Base-by-base conservation (phyloP, 2,329 filamentous ascomycete species). In the Didymella keratinophila region DNA sequence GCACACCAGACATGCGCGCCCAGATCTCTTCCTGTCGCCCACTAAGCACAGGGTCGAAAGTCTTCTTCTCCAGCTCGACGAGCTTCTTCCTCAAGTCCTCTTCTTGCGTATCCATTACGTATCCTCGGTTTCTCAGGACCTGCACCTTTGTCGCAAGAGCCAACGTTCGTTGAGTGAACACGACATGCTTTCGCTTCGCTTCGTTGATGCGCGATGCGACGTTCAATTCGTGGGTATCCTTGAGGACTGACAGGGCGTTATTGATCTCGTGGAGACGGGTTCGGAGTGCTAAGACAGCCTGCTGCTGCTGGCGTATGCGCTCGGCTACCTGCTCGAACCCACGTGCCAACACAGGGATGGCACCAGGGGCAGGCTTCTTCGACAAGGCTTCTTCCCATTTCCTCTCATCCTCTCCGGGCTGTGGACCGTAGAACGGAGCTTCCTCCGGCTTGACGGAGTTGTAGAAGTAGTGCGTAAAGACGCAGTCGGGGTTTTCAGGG, bases 341-440 rank as follows among this genome's bases (percentile, higher is more conserved):
- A 1, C 86, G 85, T 66, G 87, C 90, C 8, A 93, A 82, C 5
- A 92, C 89, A 4, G 91, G 92, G 70, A 95, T 90, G 71, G 87
- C 92, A 52, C 88, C 88, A 9, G 88, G 84, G 36, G 85, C 89
- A 4, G 92, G 92, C 78, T 93, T 93, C 71, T 90, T 89, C 66
- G 89, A 86, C 27, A 94, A 84, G 0, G 92, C 92, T 68, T 93
- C 90, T 71, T 96, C 92, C 90, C 91, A 96, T 71, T 91, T 90
- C 64, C 86, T 85, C 36, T 89, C 86, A 71, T 93, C 88, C 72
- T 95, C 92, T 66, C 86, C 82, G 1, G 87, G 80, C 16, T 85
- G 82, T 2, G 90, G 90, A 63, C 88, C 86, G 76, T 90, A 93
- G 76, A 90, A 93, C 11, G 90, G 90, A n/a, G 89, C 88, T 72